phyloP scores from a whole-genome alignment of 257 asterid genomes.

The Craterostigma plantagineum region DNA sequence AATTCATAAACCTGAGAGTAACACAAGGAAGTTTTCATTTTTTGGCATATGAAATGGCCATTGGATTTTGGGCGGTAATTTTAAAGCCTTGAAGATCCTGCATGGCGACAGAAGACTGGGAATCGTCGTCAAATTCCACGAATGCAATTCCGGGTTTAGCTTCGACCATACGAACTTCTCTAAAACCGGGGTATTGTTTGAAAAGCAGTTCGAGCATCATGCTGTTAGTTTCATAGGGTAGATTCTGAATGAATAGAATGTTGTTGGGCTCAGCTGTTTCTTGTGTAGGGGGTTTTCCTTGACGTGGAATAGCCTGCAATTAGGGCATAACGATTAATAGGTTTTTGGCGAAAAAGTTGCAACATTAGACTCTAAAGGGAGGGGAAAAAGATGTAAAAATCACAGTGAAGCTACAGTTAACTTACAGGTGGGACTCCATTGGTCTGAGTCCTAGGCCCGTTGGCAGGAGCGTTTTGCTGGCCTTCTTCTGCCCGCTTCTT shows the following conservation, averaged over 20 bases:
- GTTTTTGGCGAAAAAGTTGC: too few relatives aligned
- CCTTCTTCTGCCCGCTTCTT: conserved; percentile 52
- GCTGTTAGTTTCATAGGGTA: conserved; percentile 75
- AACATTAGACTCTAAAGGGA: too few relatives aligned
- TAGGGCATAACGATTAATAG: conserved; percentile 1
- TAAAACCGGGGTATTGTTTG: conserved; percentile 88
- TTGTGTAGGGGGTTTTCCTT: conserved; percentile 35
- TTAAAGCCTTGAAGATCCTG: conserved; percentile 96
- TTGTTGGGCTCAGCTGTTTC: conserved; percentile 70
- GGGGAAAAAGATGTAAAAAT: too few relatives aligned
- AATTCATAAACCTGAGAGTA: background rate
- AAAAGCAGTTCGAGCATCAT: conserved; percentile 92
- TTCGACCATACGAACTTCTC: conserved; percentile 90
- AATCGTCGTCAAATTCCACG: conserved; percentile 80
- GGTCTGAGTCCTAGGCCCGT: conserved; percentile 55
- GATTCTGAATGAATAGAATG: conserved; percentile 72
- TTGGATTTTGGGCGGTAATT: conserved; percentile 77
- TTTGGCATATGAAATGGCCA: conserved; percentile 81
- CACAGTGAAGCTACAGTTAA: conserved; percentile 8
- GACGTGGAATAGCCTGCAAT: conserved; percentile 53
- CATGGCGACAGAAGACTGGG: conserved; percentile 85
- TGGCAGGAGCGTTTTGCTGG: conserved; percentile 38
- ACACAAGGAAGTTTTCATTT: conserved; percentile 18
- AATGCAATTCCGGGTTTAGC: conserved; percentile 97
- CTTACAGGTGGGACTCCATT: conserved; percentile 83